phyloP scores from a whole-genome alignment of 2,329 filamentous ascomycete species.

The Whalleya microplaca region DNA sequence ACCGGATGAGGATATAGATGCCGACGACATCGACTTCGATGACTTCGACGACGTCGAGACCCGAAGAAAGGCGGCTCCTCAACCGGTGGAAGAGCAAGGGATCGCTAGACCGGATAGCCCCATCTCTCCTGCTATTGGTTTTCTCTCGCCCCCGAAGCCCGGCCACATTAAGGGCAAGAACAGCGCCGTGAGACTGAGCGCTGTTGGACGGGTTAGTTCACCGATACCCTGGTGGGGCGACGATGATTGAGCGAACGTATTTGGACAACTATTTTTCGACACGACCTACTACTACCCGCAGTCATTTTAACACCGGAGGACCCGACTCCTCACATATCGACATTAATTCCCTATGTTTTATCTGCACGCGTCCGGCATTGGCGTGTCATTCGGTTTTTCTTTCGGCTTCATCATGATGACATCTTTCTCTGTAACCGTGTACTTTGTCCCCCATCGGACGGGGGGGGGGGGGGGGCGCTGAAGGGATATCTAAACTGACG shows the following conservation, averaged over 20 bases:
- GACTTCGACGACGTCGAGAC: conserved; percentile 20
- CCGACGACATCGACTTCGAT: conserved; percentile 26
- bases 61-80: conserved; percentile 7
- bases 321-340: background rate
- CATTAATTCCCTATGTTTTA: conserved; percentile 9
- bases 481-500: background rate
- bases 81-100: conserved; percentile 17
- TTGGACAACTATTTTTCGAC: too few relatives aligned
- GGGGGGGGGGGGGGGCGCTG: too few relatives aligned
- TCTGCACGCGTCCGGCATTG: conserved; percentile 9
- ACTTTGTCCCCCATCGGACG: background rate
- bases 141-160: conserved; percentile 26
- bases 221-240: conserved; percentile 47
- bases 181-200: conserved; percentile 48
- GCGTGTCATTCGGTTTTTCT: conserved; percentile 11
- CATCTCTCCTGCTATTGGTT: conserved; percentile 24
- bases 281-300: too few relatives aligned
- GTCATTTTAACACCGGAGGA: background rate
- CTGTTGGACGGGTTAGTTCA: conserved; percentile 40
- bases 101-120: conserved; percentile 46
- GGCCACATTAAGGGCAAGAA: conserved; percentile 34
- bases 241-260: conserved; percentile 42
- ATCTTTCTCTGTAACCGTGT: background rate
- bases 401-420: conserved; percentile 11
- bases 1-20: conserved; percentile 25